phyloP scores from a whole-genome alignment of 345 rosid species.

The Citropsis articulata region DNA sequence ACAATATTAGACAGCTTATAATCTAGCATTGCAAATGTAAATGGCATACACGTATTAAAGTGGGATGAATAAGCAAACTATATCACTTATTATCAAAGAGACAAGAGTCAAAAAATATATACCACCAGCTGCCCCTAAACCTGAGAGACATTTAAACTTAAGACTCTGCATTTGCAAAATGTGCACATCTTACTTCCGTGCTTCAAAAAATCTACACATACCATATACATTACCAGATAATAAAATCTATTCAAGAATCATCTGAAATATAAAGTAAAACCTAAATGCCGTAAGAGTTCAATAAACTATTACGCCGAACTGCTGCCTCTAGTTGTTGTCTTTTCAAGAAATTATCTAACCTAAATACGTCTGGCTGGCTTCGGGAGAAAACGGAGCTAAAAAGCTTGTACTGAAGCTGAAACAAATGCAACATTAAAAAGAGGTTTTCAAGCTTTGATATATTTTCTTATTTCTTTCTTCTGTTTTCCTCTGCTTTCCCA shows the following conservation, averaged over 20 bases:
- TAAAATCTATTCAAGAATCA: not conserved
- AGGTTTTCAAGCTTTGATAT: not conserved
- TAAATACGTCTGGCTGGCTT: not conserved
- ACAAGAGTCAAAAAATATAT: not conserved
- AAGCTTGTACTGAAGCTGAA: not conserved
- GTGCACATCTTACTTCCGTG: not conserved
- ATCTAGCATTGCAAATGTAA: not conserved
- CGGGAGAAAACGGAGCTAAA: not conserved
- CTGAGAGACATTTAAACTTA: not conserved
- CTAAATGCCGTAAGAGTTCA: not conserved
- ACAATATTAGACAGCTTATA: not conserved
- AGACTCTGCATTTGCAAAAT: not conserved
- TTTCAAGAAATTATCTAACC: not conserved
- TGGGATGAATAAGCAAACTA: not conserved
- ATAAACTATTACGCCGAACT: not conserved
- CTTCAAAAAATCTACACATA: not conserved
- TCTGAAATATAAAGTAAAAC: not conserved
- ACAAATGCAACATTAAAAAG: not conserved
- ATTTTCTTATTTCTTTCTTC: not conserved
- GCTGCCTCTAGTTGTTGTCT: not conserved
- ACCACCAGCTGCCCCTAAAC: not conserved
- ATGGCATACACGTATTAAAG: not conserved
- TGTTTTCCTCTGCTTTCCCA: not conserved
- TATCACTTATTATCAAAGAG: not conserved
- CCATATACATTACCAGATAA: not conserved